Conservation (phyloP, 1,284 basidiomycete species). For the Microbotryum violaceum region DNA sequence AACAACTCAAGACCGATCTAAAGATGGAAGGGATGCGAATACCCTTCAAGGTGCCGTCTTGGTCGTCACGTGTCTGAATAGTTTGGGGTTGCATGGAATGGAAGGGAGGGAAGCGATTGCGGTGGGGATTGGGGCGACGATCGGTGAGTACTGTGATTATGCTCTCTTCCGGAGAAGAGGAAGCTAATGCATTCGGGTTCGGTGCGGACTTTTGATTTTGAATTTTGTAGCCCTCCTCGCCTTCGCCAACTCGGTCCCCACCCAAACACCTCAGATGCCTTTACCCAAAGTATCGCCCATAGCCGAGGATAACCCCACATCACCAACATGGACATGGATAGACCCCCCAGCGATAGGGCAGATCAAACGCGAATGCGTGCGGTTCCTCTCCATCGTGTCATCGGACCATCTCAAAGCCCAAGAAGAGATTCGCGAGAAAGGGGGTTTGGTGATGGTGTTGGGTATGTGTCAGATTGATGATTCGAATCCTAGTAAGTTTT, state of each 20-base stretch:
- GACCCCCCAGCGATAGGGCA: conserved; percentile 62
- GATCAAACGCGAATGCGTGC: conserved; percentile 73
- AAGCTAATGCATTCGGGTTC: not conserved
- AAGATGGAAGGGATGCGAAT: conserved; percentile 14
- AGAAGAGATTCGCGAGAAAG: conserved; percentile 59
- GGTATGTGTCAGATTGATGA: conserved; percentile 82
- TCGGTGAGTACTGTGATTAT: conserved; percentile 2
- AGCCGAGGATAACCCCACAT: not conserved
- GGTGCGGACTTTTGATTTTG: no score
- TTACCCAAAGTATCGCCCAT: not conserved
- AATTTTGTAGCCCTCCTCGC: conserved; percentile 4
- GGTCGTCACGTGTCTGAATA: conserved; percentile 8
- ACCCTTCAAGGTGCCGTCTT: conserved; percentile 22
- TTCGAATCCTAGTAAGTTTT: conserved; percentile 69
- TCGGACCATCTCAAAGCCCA: conserved; percentile 58
- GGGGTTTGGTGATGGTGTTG: conserved; percentile 70
- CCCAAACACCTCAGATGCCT: not conserved
- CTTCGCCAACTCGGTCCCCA: conserved; percentile 3
- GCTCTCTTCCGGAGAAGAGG: not conserved
- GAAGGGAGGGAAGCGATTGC: not conserved
- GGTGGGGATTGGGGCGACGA: conserved; percentile 1
- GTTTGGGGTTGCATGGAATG: not conserved
- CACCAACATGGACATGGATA: not conserved
- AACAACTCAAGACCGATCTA: not conserved
- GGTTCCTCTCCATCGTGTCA: conserved; percentile 64